Conservation (phyloP, 1,139 yeast genomes). For the Pichia sp. region DNA sequence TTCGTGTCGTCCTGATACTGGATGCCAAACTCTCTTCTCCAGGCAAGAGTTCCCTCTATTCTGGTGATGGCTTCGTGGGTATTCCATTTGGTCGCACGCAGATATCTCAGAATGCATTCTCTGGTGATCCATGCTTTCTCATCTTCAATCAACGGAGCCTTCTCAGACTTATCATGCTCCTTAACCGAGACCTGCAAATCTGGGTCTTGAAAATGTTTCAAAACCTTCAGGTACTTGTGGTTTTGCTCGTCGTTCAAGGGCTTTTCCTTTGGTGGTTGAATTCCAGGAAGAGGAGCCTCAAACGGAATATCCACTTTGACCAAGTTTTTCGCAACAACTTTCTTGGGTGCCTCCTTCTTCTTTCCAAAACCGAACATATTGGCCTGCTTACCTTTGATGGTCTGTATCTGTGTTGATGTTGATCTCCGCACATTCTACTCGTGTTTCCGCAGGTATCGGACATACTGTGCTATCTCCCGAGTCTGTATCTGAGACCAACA, state of each 20-base stretch:
- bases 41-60: slow-evolving; percentile 68
- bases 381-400: background rate
- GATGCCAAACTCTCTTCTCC: slow-evolving; percentile 93
- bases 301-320: slow-evolving; percentile 43
- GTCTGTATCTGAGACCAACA: background rate
- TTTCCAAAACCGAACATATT: slow-evolving; percentile 32
- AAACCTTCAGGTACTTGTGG: slow-evolving; percentile 53
- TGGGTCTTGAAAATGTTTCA: slow-evolving; percentile 49
- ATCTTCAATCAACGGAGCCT: slow-evolving; percentile 42
- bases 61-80: slow-evolving; percentile 66
- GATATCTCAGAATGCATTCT: slow-evolving; percentile 82
- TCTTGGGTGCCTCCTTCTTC: slow-evolving; percentile 30
- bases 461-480: background rate
- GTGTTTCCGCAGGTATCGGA: background rate
- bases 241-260: slow-evolving; percentile 52
- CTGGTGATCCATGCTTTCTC: slow-evolving; percentile 89
- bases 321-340: slow-evolving; percentile 21
- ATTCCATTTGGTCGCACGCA: slow-evolving; percentile 90
- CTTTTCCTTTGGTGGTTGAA: slow-evolving; percentile 49
- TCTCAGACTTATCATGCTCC: slow-evolving; percentile 35
- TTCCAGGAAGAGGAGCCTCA: slow-evolving; percentile 41
- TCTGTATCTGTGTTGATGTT: background rate
- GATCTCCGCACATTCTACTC: background rate
- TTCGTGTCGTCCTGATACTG: slow-evolving; percentile 31
- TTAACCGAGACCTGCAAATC: slow-evolving; percentile 35